phyloP scores from a whole-genome alignment of 192 early-diverging fungal species.

The Jimgerdemannia lactiflua region DNA sequence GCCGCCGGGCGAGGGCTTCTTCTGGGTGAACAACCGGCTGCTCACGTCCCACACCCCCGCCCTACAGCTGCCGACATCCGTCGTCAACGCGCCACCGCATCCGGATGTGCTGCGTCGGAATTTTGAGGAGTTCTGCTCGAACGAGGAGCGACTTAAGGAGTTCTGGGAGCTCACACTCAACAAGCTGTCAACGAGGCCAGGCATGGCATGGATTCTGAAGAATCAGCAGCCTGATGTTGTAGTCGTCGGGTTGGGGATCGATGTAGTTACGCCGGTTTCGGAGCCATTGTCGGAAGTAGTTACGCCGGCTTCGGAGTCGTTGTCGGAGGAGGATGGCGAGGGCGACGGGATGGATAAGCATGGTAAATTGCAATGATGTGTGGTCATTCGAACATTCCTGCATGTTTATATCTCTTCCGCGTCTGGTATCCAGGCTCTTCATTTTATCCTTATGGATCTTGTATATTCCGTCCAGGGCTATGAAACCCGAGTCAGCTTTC shows the following conservation, averaged over 20 bases:
- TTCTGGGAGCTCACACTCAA: slow-evolving; percentile 55
- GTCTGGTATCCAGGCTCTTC: too few species aligned
- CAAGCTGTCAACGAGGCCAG: slow-evolving; percentile 10
- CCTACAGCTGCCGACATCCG: slow-evolving; percentile 29
- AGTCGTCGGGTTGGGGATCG: background rate
- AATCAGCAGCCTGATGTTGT: background rate
- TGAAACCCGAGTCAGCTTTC: too few species aligned
- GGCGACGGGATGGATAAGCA: too few species aligned
- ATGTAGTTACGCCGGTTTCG: background rate
- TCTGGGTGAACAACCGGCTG: slow-evolving; percentile 88
- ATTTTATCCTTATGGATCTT: too few species aligned
- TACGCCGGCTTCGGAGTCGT: too few species aligned
- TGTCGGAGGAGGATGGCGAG: too few species aligned
- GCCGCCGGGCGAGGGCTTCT: slow-evolving; percentile 64
- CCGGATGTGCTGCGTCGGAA: slow-evolving; percentile 51
- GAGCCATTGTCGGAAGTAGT: too few species aligned
- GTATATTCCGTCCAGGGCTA: too few species aligned
- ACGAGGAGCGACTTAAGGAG: slow-evolving; percentile 52
- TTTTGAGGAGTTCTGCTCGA: slow-evolving; percentile 61
- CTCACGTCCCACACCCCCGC: slow-evolving; percentile 54
- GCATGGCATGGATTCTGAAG: background rate
- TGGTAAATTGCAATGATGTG: too few species aligned
- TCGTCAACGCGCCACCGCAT: slow-evolving; percentile 19
- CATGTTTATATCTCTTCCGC: too few species aligned
- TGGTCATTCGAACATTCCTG: too few species aligned